A percentile compares a stretch with the other conserved stretches of the same genome.
phyloP scores from a whole-genome alignment of 768 basidiomycete genomes.

The Cytidiella melzeri region DNA sequence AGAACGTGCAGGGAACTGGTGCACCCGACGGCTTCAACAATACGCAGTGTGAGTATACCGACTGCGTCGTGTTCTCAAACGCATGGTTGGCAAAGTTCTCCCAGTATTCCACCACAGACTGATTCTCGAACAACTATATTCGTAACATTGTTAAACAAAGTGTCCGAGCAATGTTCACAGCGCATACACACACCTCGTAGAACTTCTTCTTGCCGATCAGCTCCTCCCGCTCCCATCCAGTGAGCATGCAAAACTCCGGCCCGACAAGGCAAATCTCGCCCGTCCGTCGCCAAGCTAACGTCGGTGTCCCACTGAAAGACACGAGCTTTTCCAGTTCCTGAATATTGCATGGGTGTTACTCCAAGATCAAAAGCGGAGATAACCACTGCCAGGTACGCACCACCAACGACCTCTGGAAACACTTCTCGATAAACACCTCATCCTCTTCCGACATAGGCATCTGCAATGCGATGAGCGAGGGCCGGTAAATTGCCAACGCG shows the following conservation, averaged over 20 bases:
- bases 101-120: conserved; percentile 93
- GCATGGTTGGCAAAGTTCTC: conserved; percentile 96
- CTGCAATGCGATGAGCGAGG: conserved; percentile 95
- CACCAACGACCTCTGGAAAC: conserved; percentile 88
- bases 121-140: conserved; percentile 83
- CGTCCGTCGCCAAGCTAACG: conserved; percentile 95
- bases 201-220: conserved; percentile 54
- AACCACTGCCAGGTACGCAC: conserved; percentile 35
- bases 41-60: conserved; percentile 90
- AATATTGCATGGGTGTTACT: conserved; percentile 3
- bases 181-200: conserved; percentile 46
- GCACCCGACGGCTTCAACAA: conserved; percentile 79
- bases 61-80: conserved; percentile 95
- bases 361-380: neutral
- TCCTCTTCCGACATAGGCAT: conserved; percentile 97
- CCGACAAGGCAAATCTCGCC: conserved; percentile 97
- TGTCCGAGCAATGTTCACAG: conserved; percentile 9
- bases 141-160: neutral
- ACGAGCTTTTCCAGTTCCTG: conserved; percentile 97
- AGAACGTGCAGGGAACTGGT: conserved; percentile 88
- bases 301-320: conserved; percentile 94
- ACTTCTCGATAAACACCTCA: conserved; percentile 93
- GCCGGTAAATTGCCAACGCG: conserved; percentile 89
- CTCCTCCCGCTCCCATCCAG: conserved; percentile 85
- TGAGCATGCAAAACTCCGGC: conserved; percentile 92